Evolutionary conservation across 306 rosid genomes (phyloP).

Genomic region (Trifolium subterraneum): DNA sequence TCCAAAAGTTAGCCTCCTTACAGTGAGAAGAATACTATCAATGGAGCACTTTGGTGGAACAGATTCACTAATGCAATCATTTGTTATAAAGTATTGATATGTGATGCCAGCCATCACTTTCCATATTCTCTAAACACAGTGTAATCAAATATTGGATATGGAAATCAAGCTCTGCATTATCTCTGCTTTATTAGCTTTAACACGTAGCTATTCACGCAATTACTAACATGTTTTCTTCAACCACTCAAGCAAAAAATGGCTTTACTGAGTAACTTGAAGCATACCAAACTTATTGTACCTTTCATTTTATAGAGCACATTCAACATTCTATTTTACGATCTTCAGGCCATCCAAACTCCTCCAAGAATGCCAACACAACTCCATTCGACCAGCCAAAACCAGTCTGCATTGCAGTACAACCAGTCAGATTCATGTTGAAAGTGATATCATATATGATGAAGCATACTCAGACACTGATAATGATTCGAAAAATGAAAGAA

Average conservation of each 20-base stretch:
- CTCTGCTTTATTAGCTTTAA: conserved; percentile 24
- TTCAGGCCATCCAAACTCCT: conserved; percentile 96
- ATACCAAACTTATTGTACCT: background rate
- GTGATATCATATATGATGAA: background rate
- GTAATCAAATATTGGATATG: conserved; percentile 18
- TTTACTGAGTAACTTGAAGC: background rate
- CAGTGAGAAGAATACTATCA: background rate
- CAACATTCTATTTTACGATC: conserved; percentile 63
- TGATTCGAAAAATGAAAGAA: no score
- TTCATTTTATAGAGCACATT: conserved; percentile 34
- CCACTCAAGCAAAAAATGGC: background rate
- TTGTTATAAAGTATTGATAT: conserved; percentile 7
- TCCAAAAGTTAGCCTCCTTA: background rate
- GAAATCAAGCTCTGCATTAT: background rate
- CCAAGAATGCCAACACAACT: conserved; percentile 87
- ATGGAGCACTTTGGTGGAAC: background rate
- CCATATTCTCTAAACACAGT: background rate
- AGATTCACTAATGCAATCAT: conserved; percentile 9
- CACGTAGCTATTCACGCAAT: background rate
- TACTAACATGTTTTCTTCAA: conserved; percentile 14
- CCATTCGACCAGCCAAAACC: conserved; percentile 99
- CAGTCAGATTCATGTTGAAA: conserved; percentile 27
- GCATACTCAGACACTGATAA: no score
- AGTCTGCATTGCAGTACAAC: conserved; percentile 66
- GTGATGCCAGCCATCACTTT: conserved; percentile 21